These are phyloP conservation scores for Adansonia digitata DNA, from an alignment of 345 rosid genomes.

Conservation along the genomic window DNA sequence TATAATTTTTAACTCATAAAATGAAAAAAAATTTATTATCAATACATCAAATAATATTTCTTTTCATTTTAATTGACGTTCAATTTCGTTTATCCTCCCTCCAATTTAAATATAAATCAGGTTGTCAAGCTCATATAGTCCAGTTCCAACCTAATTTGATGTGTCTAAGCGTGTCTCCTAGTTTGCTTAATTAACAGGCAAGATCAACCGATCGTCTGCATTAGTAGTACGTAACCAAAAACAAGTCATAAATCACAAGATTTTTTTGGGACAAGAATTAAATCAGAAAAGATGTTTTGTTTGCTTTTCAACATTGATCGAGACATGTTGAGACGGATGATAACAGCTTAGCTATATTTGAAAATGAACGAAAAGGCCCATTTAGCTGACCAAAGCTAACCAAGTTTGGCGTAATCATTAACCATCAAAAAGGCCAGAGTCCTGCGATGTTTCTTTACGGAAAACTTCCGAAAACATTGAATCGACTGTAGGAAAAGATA, in stretches of 20 bases:
- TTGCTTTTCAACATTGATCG: neutral
- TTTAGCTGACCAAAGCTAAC: neutral
- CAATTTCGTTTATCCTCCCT: too few species aligned
- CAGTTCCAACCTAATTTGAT: neutral
- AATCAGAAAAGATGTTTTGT: neutral
- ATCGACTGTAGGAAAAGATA: neutral
- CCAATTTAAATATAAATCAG: too few species aligned
- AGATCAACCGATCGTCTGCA: neutral
- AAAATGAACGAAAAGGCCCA: neutral
- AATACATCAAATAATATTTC: too few species aligned
- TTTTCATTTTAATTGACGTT: too few species aligned
- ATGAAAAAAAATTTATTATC: too few species aligned
- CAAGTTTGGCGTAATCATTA: neutral
- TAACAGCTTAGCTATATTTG: neutral
- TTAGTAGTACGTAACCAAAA: too few species aligned
- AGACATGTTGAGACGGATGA: neutral
- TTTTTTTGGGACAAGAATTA: neutral
- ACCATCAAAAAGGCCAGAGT: neutral
- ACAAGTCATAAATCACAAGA: neutral
- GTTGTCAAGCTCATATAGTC: too few species aligned
- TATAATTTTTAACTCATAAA: too few species aligned
- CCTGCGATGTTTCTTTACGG: neutral
- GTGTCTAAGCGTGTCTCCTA: neutral
- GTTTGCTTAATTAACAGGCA: neutral
- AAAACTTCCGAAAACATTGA: neutral